Evolutionary conservation across 2,329 filamentous ascomycete species (phyloP).

Genomic region (Trichoderma harzianum): DNA sequence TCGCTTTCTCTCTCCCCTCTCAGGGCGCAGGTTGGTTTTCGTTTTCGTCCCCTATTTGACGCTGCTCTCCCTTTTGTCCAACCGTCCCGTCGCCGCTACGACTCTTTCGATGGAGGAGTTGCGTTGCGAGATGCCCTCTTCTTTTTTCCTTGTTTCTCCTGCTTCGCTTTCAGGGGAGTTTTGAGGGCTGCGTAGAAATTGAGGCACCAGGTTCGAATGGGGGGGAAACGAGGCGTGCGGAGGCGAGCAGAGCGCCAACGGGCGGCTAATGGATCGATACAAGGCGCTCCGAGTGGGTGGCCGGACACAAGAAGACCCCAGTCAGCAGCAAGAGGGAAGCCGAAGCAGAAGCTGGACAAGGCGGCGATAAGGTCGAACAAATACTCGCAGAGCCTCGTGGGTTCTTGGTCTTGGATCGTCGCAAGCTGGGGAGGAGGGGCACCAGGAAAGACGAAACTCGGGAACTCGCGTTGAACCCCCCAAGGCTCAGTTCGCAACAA

Average conservation of each 20-base stretch:
- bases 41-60: conserved; percentile 8
- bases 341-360: too few relatives aligned
- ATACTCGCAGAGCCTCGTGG: background rate
- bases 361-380: background rate
- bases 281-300: background rate
- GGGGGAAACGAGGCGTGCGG: background rate
- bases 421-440: conserved; percentile 10
- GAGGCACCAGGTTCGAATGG: background rate
- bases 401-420: background rate
- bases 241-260: conserved; percentile 12
- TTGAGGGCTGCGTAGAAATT: background rate
- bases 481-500: conserved; percentile 10
- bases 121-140: background rate
- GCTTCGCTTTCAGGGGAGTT: background rate
- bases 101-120: background rate
- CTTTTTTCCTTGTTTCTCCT: background rate
- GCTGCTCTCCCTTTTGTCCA: background rate
- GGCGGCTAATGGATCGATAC: conserved; percentile 10
- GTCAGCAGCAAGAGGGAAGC: background rate
- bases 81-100: background rate
- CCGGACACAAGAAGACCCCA: background rate
- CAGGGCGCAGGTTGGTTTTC: background rate
- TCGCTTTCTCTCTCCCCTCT: background rate
- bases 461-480: conserved; percentile 1
- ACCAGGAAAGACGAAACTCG: conserved; percentile 6